Evolutionary conservation across 352 stramenopile species (phyloP).

Genomic region (Phytophthora citricola): DNA sequence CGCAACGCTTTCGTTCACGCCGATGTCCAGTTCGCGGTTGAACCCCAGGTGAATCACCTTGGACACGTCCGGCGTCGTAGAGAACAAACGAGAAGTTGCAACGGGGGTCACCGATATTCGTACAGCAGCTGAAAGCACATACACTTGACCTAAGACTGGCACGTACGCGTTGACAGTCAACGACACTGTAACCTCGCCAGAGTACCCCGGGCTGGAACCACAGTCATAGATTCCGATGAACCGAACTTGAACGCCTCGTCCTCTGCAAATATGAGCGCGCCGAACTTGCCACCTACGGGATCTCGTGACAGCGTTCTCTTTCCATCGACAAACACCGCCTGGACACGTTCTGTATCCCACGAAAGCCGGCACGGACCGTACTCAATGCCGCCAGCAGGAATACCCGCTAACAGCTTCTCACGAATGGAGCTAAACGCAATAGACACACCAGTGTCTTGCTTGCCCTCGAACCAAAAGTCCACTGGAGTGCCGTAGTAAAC

Average conservation of each 20-base stretch:
- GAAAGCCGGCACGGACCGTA: slow-evolving; percentile 16
- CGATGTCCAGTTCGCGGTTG: slow-evolving; percentile 25
- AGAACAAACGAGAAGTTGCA: slow-evolving; percentile 14
- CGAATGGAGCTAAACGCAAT: slow-evolving; percentile 13
- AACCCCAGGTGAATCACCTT: slow-evolving; percentile 20
- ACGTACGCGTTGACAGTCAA: slow-evolving; percentile 20
- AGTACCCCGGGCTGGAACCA: slow-evolving; percentile 18
- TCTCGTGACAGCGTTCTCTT: background rate
- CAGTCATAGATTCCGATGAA: slow-evolving; percentile 10
- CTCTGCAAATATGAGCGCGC: slow-evolving; percentile 13
- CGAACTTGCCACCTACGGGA: slow-evolving; percentile 4
- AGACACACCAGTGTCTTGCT: slow-evolving; percentile 10
- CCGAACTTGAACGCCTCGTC: slow-evolving; percentile 11
- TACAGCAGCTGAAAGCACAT: slow-evolving; percentile 12
- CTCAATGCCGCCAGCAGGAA: background rate
- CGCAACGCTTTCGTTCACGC: slow-evolving; percentile 9
- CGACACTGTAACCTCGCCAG: slow-evolving; percentile 8
- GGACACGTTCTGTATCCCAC: slow-evolving; percentile 3
- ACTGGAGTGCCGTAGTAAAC: slow-evolving; percentile 19
- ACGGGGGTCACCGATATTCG: slow-evolving; percentile 25
- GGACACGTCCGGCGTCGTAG: slow-evolving; percentile 13
- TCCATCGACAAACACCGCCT: slow-evolving; percentile 25
- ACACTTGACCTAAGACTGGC: background rate
- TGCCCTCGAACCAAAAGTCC: slow-evolving; percentile 23
- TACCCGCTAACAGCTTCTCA: slow-evolving; percentile 7